These are phyloP conservation scores for Tripterygium wilfordii DNA, from an alignment of 177 flowering plant genomes.

Conservation along the genomic window DNA sequence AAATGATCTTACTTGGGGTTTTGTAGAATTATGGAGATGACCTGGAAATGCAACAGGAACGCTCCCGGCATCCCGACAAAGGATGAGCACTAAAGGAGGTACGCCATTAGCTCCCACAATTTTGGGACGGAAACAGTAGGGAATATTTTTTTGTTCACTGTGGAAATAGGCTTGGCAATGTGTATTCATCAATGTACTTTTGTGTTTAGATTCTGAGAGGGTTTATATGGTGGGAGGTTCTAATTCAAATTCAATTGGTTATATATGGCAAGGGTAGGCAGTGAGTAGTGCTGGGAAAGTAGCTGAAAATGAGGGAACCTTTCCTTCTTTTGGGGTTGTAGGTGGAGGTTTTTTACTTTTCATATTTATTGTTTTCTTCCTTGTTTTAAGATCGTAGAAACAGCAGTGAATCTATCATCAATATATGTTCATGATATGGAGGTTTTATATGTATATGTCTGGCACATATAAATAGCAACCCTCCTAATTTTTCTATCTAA, in stretches of 20 bases:
- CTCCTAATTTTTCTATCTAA: slow-evolving; percentile 9
- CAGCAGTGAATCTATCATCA: too few species aligned
- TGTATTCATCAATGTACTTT: slow-evolving; percentile 14
- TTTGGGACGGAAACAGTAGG: slow-evolving; percentile 10
- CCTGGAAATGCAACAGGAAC: too few species aligned
- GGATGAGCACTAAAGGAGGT: too few species aligned
- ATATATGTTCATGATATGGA: slow-evolving; percentile 6
- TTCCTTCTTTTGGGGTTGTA: slow-evolving; percentile 7
- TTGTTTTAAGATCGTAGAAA: too few species aligned
- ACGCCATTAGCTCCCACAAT: slow-evolving; percentile 13
- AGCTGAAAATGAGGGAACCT: too few species aligned
- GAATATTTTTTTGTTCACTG: too few species aligned
- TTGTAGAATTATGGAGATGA: slow-evolving; percentile 19
- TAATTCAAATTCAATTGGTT: slow-evolving; percentile 22
- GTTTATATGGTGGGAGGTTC: slow-evolving; percentile 13
- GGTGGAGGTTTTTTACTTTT: slow-evolving; percentile 11
- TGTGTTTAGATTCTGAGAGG: slow-evolving; percentile 24
- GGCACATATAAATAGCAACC: slow-evolving; percentile 12
- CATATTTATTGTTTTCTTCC: background rate
- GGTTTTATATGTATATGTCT: slow-evolving; percentile 20
- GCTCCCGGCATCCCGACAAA: too few species aligned
- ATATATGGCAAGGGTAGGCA: background rate
- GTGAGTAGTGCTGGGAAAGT: too few species aligned
- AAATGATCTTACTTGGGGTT: slow-evolving; percentile 9
- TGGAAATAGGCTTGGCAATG: slow-evolving; percentile 2